phyloP scores from a whole-genome alignment of 2,329 filamentous ascomycete genomes.

The Ceratocystis alfenasii region DNA sequence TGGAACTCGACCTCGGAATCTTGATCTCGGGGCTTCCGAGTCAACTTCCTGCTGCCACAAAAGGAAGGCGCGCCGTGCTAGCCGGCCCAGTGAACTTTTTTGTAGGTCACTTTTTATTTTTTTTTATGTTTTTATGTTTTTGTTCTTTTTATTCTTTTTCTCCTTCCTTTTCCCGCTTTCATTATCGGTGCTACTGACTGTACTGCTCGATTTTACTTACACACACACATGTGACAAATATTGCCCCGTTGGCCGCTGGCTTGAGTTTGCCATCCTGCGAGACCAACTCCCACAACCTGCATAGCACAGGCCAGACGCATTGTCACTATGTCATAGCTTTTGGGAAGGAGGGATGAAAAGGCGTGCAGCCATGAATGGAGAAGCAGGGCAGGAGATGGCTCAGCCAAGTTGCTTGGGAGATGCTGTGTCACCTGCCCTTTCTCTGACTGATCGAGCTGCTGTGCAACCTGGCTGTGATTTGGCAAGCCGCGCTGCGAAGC shows the following conservation, averaged over 20 bases:
- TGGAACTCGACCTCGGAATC: background rate
- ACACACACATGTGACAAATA: background rate
- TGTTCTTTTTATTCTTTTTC: background rate
- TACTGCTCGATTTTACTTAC: background rate
- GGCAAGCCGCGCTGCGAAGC: constrained; percentile 28
- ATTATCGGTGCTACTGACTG: background rate
- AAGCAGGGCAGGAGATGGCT: background rate
- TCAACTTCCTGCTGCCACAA: background rate
- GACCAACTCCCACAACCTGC: background rate
- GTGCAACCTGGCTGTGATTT: background rate
- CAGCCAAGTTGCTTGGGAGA: background rate
- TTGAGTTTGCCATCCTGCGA: background rate
- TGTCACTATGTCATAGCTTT: background rate
- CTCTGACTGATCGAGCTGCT: constrained; percentile 4
- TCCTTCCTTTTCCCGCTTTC: background rate
- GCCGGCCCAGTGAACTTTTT: no score
- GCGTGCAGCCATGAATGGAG: background rate
- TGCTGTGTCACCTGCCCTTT: constrained; percentile 2
- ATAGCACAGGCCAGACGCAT: background rate
- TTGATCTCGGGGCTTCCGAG: background rate
- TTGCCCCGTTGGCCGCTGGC: background rate
- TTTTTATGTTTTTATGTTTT: background rate
- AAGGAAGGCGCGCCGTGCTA: background rate
- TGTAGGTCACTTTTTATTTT: background rate
- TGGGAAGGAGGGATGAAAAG: background rate